Evolutionary conservation across 148 eudicot species (phyloP), one percentile per base, ranked within the genome.

Genomic region (Camellia japonica): DNA sequence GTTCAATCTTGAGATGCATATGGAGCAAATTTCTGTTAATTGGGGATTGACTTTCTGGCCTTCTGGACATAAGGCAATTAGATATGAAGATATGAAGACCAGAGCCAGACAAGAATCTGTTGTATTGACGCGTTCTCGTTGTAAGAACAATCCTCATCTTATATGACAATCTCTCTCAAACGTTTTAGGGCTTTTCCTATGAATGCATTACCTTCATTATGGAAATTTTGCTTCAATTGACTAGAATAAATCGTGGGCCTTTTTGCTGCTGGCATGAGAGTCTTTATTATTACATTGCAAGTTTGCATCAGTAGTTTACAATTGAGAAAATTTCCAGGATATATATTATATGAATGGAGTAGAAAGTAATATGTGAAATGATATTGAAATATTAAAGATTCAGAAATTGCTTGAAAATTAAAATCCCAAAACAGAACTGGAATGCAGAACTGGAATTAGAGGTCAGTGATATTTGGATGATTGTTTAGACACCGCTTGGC

Each of bases 131-230:
- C 47, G 62, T 44, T 19, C 42, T 76, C 16, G 16, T 60, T 59
- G 66, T 75, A 75, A 60, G 78, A 75, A 60, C 51, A 59, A 58
- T 61, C 78, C 19, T 74, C 67, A 16, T 75, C 78, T 60, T 75
- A 20, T 75, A 60, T 71, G 78, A 18, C 54, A 60, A 43, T 75
- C 67, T 75, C 8, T 38, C 20, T 60, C 30, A 30, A 18, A 74
- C 66, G 63, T 5, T 75, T 19, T 2, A 63, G 52, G 11, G 15
- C 16, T 60, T 75, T 59, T 54, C 1, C 20, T 7, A 69, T 46
- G 30, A 19, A 60, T 62, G 52, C 47, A n/a, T n/a, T 46, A 61
- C 54, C 68, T 75, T 61, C 49, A 3, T 75, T 61, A 6, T 18
- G 55, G 42, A 18, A 43, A 44, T 11, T 75, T 60, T 44, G 51